Conservation (phyloP, 192 early-diverging fungal genomes). For the Linnemannia exigua region DNA sequence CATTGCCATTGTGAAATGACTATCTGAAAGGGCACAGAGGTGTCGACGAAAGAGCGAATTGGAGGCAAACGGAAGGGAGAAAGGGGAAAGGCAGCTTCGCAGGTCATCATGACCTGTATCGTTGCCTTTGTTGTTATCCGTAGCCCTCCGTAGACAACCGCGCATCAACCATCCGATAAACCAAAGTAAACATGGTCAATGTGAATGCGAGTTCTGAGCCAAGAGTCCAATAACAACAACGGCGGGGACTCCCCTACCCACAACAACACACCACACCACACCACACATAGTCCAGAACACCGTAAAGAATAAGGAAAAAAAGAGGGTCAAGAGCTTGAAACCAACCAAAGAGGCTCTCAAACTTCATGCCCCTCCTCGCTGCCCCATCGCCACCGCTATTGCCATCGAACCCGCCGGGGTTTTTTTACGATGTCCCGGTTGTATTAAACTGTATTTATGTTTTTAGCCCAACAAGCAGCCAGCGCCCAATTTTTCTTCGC, state of each 20-base stretch:
- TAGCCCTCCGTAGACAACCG: background rate
- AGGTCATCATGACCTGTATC: slow-evolving; percentile 5
- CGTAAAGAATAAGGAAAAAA: slow-evolving; percentile 2
- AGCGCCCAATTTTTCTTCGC: background rate
- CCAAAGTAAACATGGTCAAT: background rate
- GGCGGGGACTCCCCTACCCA: too few relatives aligned
- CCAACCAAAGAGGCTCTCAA: background rate
- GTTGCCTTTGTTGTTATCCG: background rate
- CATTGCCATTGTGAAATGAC: slow-evolving; percentile 5
- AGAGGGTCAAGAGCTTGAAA: slow-evolving; percentile 11
- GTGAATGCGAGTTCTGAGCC: background rate
- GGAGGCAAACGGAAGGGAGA: background rate
- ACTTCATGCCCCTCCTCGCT: background rate
- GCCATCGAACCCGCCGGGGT: too few relatives aligned
- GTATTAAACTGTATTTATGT: slow-evolving; percentile 36
- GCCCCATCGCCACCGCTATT: background rate
- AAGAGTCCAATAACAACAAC: background rate
- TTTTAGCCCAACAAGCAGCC: background rate
- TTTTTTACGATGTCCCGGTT: background rate
- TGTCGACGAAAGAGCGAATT: background rate
- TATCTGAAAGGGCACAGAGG: background rate
- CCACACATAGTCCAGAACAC: background rate
- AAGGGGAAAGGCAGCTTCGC: background rate
- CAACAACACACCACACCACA: background rate
- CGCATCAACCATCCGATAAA: background rate